These are phyloP conservation scores for Phytophthora melonis DNA, from an alignment of 352 stramenopile genomes.

Conservation along the genomic window DNA sequence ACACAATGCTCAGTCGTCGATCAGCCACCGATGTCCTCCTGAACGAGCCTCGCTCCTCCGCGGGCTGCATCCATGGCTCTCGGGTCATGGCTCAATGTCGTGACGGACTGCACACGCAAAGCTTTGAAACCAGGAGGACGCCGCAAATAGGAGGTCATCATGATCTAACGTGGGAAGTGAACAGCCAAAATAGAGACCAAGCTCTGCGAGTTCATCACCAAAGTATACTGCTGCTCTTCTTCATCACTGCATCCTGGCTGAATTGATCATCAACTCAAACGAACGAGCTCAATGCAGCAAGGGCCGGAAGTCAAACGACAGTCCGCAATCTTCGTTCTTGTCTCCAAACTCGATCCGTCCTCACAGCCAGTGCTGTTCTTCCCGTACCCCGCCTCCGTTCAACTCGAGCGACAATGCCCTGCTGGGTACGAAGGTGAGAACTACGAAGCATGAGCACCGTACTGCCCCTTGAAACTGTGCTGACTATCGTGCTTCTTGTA, in stretches of 20 bases:
- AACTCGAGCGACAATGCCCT: constrained; percentile 56
- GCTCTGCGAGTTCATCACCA: constrained; percentile 7
- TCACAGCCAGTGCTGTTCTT: constrained; percentile 64
- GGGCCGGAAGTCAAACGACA: constrained; percentile 32
- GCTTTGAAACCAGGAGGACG: constrained; percentile 17
- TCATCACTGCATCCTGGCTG: not conserved
- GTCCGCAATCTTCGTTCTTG: constrained; percentile 54
- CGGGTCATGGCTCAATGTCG: constrained; percentile 26
- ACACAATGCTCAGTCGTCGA: constrained; percentile 14
- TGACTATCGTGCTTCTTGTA: constrained; percentile 1
- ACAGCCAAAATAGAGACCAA: constrained; percentile 20
- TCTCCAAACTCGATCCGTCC: constrained; percentile 56
- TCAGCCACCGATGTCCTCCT: constrained; percentile 19
- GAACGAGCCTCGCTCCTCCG: constrained; percentile 25
- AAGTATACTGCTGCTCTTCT: not conserved
- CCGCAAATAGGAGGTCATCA: constrained; percentile 34
- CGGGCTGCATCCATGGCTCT: constrained; percentile 28
- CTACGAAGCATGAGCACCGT: not conserved
- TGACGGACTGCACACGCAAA: constrained; percentile 5
- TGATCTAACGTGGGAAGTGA: not conserved
- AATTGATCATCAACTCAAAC: not conserved
- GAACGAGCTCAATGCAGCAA: constrained; percentile 22
- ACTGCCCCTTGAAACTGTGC: not conserved
- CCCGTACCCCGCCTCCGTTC: constrained; percentile 56
- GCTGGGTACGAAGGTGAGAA: constrained; percentile 67